Conservation (phyloP, 2,329 filamentous ascomycete genomes). For the Fusarium redolens region DNA sequence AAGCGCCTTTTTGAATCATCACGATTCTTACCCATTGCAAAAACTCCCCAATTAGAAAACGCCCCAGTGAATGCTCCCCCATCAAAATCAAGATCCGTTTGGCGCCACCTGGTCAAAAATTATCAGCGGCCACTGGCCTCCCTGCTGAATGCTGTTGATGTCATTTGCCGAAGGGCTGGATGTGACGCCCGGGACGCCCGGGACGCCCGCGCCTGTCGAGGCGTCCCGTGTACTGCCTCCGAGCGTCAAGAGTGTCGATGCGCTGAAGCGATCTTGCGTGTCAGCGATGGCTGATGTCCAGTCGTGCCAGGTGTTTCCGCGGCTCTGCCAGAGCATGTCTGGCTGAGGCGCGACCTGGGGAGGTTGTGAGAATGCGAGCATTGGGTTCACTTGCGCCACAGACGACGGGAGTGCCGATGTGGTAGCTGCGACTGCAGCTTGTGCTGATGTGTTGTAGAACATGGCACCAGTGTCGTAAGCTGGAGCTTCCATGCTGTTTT, state of each 20-base stretch:
- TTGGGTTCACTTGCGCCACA: constrained; percentile 49
- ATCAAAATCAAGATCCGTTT: constrained; percentile 40
- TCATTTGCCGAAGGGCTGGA: constrained; percentile 39
- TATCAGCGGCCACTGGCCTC: constrained; percentile 48
- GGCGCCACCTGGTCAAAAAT: constrained; percentile 47
- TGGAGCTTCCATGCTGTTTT: constrained; percentile 34
- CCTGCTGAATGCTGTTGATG: constrained; percentile 44
- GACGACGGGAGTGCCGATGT: constrained; percentile 38
- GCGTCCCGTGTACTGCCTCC: constrained; percentile 48
- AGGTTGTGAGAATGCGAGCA: constrained; percentile 56
- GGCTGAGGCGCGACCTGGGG: constrained; percentile 47
- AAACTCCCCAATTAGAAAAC: constrained; percentile 15
- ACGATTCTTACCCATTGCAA: constrained; percentile 12
- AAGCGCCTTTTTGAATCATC: constrained; percentile 5
- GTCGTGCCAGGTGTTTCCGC: constrained; percentile 63
- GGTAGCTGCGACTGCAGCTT: constrained; percentile 34
- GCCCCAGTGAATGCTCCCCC: constrained; percentile 32
- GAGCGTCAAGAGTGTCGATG: constrained; percentile 60
- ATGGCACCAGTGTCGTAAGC: constrained; percentile 46
- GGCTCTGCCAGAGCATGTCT: constrained; percentile 50
- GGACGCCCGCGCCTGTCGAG: constrained; percentile 24
- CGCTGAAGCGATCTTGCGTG: constrained; percentile 62
- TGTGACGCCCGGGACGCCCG: constrained; percentile 31
- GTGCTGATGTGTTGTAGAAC: constrained; percentile 45
- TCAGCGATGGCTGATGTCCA: constrained; percentile 65